These are phyloP conservation scores for Zoysia matrella DNA, from an alignment of 202 grass and related monocot genomes.

Conservation along the genomic window DNA sequence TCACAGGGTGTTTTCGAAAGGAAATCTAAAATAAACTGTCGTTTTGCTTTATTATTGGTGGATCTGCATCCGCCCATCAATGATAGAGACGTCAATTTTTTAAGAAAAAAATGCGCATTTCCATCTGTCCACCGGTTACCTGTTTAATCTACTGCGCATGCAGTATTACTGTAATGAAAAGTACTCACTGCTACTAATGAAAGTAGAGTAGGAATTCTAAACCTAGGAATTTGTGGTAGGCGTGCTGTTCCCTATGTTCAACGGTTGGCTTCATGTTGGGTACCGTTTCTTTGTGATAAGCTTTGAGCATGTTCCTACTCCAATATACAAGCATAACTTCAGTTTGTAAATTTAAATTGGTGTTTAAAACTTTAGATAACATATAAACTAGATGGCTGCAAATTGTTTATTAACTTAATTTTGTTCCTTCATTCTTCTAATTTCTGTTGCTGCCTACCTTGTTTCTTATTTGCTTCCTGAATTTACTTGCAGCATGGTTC, in stretches of 20 bases:
- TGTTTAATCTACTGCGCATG: constrained; percentile 16
- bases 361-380: neutral
- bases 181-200: too few relatives aligned
- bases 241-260: constrained; percentile 18
- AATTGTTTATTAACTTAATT: constrained; percentile 18
- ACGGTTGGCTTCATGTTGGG: constrained; percentile 17
- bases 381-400: constrained; percentile 2
- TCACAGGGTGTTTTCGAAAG: neutral
- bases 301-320: neutral
- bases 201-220: neutral
- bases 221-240: constrained; percentile 11
- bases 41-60: constrained; percentile 26
- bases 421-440: constrained; percentile 1
- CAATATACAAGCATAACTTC: neutral
- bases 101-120: constrained; percentile 22
- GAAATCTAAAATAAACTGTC: constrained; percentile 5
- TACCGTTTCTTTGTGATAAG: neutral
- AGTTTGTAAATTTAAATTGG: constrained; percentile 2
- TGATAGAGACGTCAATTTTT: neutral
- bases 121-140: neutral
- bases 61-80: constrained; percentile 25
- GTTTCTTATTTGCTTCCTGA: constrained; percentile 42
- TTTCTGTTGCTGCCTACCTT: neutral
- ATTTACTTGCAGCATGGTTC: constrained; percentile 70
- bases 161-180: neutral